Evolutionary conservation across 192 early-diverging fungal genomes (phyloP).

Genomic region (Backusella morwellensis): DNA sequence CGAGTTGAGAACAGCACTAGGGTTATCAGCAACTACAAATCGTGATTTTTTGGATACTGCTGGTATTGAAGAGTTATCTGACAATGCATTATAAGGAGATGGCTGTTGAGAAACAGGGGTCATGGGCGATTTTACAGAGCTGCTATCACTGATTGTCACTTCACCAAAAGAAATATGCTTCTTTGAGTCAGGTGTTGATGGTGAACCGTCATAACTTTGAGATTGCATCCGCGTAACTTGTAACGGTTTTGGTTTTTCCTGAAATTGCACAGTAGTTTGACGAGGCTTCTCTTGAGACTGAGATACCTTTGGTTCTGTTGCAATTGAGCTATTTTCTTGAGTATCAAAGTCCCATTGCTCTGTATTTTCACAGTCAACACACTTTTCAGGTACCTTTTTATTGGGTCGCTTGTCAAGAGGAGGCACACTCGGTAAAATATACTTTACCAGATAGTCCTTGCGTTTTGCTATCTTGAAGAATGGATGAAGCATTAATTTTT

Average conservation of each 20-base stretch:
- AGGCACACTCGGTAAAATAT: constrained; percentile 57
- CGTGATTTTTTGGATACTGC: constrained; percentile 12
- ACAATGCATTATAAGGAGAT: neutral
- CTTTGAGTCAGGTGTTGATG: neutral
- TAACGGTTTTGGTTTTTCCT: neutral
- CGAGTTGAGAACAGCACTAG: neutral
- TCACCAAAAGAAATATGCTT: constrained; percentile 14
- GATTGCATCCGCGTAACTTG: neutral
- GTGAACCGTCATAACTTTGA: neutral
- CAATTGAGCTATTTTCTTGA: constrained; percentile 2
- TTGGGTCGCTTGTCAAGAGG: constrained; percentile 70
- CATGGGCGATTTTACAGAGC: neutral
- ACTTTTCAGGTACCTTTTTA: constrained; percentile 47
- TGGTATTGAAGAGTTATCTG: neutral
- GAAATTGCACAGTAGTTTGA: neutral
- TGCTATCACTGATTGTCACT: constrained; percentile 6
- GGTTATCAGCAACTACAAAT: constrained; percentile 12
- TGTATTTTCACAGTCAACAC: constrained; percentile 38
- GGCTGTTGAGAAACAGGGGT: neutral
- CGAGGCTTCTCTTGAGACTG: neutral
- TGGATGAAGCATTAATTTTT: constrained; percentile 69
- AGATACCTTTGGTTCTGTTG: neutral
- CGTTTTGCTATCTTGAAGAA: constrained; percentile 80
- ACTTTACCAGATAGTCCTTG: constrained; percentile 59
- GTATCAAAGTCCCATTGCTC: constrained; percentile 71